A percentile compares a stretch with the other conserved stretches of the same genome.
phyloP scores from a whole-genome alignment of 352 stramenopile genomes.

The Phytophthora rubi region DNA sequence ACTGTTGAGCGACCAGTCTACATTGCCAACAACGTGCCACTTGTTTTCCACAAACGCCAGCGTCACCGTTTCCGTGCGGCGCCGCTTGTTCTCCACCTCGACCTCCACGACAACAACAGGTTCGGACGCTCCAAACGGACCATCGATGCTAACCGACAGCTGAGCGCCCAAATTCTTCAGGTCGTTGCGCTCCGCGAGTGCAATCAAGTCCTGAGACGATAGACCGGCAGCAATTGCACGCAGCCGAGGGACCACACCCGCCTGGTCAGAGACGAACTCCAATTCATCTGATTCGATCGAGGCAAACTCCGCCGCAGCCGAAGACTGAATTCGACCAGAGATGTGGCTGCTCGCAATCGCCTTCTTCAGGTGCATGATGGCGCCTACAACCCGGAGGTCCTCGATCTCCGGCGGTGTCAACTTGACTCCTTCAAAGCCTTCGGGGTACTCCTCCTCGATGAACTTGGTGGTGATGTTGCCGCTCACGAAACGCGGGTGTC shows the following conservation, averaged over 20 bases:
- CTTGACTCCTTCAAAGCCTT: conserved; percentile 91
- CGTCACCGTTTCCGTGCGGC: conserved; percentile 39
- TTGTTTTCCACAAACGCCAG: conserved; percentile 48
- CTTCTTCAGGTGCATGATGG: conserved; percentile 76
- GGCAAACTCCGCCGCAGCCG: conserved; percentile 1
- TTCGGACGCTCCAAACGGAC: conserved; percentile 55
- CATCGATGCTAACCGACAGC: conserved; percentile 64
- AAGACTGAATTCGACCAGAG: conserved; percentile 36
- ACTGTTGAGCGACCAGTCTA: conserved; percentile 69
- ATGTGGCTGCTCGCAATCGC: conserved; percentile 38
- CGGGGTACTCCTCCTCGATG: conserved; percentile 95
- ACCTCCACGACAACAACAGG: conserved; percentile 58
- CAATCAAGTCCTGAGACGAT: conserved; percentile 43
- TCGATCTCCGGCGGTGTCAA: conserved; percentile 64
- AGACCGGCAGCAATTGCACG: conserved; percentile 39
- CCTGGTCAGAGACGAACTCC: conserved; percentile 40
- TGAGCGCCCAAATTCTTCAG: conserved; percentile 46
- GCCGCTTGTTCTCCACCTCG: conserved; percentile 49
- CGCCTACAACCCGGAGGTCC: conserved; percentile 78
- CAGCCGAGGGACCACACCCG: conserved; percentile 46
- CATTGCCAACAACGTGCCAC: conserved; percentile 58
- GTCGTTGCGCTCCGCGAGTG: conserved; percentile 53
- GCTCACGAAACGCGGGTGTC: conserved; percentile 89
- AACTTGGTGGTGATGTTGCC: conserved; percentile 98
- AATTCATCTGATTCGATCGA: conserved; percentile 44